Base-by-base conservation (phyloP, 148 eudicot genomes). In the Vaccinium darrowii region DNA sequence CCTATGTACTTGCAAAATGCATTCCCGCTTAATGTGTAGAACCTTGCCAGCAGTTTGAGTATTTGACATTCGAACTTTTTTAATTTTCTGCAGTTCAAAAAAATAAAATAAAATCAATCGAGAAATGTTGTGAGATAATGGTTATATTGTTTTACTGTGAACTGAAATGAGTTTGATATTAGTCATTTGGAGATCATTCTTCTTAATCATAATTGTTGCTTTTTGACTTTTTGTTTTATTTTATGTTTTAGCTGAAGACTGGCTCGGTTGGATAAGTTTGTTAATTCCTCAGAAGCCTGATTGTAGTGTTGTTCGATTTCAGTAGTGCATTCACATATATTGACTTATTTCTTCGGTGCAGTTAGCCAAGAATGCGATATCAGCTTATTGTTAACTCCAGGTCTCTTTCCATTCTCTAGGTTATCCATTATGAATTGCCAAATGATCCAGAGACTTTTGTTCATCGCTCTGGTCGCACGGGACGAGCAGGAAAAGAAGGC, bases 401-500 rank as follows among this genome's bases (percentile, higher is more conserved):
- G 36, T 12, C 56, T 72, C 76, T 79, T 82, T 23, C 18, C 80
- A 16, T 50, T 84, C 72, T 88, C 82, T 89, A 97, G 99, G 74
- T 97, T 80, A 90, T 97, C 83, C 99, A 97, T 83, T 97, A 97
- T 80, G 99, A 97, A 80, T 90, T 97, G 62, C 99, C 99, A 15
- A 97, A 97, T 87, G 99, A 97, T 86, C 90, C 98, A 9, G 99
- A 97, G 90, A 94, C 99, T 56, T 97, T 97, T 88, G 99, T 97
- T 88, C 99, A 97, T 87, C 98, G 99, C 33, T 97, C 99, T 87
- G 99, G 99, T 43, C 95, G 99, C 56, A 97, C 99, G 43, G 99
- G 99, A 7, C 95, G 99, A 88, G 99, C 99, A 13, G 99, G 99
- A 74, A 97, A 97, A 90, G 90, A 88, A 90, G 99, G 99, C 51